These are phyloP conservation scores for Niebla homalea DNA, from an alignment of 495 filamentous ascomycete genomes.

Conservation along the genomic window DNA sequence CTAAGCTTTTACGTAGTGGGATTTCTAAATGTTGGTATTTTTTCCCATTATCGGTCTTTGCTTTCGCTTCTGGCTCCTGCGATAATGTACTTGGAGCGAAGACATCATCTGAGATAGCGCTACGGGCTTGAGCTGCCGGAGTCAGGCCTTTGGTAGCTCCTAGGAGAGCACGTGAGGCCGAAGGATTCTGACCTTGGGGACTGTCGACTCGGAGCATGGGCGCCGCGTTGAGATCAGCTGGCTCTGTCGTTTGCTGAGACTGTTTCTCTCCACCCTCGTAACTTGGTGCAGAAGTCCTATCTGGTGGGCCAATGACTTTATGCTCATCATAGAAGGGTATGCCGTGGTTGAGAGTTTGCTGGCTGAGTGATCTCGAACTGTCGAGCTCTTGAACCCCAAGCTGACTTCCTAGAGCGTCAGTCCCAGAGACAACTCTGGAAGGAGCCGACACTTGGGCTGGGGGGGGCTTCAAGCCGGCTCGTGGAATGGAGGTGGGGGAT, in stretches of 20 bases:
- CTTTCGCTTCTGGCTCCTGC: not conserved
- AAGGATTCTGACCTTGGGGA: not conserved
- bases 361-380: not conserved
- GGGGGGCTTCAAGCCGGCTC: conserved; percentile 24
- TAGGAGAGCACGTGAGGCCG: not conserved
- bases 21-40: conserved; percentile 15
- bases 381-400: not conserved
- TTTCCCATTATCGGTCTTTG: not conserved
- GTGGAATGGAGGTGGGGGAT: conserved; percentile 8
- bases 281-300: not conserved
- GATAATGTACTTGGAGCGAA: not conserved
- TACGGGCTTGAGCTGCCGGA: not conserved
- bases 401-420: not conserved
- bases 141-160: not conserved
- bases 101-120: not conserved
- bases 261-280: not conserved
- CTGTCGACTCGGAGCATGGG: not conserved
- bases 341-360: not conserved
- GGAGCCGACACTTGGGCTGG: conserved; percentile 23
- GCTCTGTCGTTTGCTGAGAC: conserved; percentile 22
- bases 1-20: conserved; percentile 11
- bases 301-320: not conserved
- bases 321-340: not conserved
- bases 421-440: not conserved
- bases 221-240: conserved; percentile 13